Base-by-base conservation (phyloP, 148 eudicot species). In the Talinum fruticosum region DNA sequence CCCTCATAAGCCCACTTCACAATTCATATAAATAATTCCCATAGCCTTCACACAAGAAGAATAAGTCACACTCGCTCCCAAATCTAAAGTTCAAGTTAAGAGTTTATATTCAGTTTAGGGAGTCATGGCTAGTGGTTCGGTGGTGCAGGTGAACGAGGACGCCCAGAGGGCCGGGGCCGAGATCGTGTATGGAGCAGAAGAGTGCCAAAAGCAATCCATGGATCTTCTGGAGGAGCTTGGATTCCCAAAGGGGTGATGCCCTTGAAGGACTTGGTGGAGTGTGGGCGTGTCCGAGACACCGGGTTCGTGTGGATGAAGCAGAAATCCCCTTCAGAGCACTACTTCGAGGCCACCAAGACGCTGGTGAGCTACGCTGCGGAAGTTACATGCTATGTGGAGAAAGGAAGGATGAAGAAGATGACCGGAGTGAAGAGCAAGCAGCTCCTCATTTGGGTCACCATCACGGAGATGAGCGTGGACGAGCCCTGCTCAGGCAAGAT, bases 251-350 rank as follows among this genome's bases (percentile, higher is more conserved):
- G 98, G 0, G 91, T 92, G 1, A 84, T 92, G 54, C 97, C 98
- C 3, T 80, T 94, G 10, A 85, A 90, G 82, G 91, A 92, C 44
- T 83, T 94, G 0, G 89, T 78, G 23, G 98, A 94, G 81, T 92
- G 96, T 26, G 98, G 98, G 1, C 66, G 90, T 21, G 97, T 94
- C 0, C 83, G 84, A 10, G 88, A 87, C 12, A 94, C 98, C 0
- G 98, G 98, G 8, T 94, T 90, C 45, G 92, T 94, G 24, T 92
- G 97, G 98, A 92, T 94, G 98, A 94, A 86, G 72, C 96, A 89
- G 59, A 86, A 86, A 72, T 86, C 84, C 0, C 88, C 93, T 1
- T 92, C 85, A 18, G 92, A 92, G 85, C 97, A 94, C 73, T 87
- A 88, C 68, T 92, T 94, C 47, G 82, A 78, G 28, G 86, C 68